Evolutionary conservation across 345 rosid genomes (phyloP).

Genomic region (Limnanthes douglasii): DNA sequence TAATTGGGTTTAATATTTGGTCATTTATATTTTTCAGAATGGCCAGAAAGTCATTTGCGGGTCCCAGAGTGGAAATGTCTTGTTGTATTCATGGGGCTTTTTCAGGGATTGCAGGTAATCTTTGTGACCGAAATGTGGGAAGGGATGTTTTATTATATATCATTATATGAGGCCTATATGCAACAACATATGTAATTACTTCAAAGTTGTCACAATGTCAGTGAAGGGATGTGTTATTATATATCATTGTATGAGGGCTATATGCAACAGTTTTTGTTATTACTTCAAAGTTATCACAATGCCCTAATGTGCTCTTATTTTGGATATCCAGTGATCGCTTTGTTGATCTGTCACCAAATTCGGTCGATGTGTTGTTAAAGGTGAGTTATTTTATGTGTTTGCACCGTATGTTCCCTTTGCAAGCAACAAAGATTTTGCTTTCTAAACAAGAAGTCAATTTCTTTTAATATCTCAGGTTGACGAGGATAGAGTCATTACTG

Average conservation of each 20-base stretch:
- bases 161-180: no score
- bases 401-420: slow-evolving; percentile 2
- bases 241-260: no score
- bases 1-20: no score
- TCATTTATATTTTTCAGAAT: no score
- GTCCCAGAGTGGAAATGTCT: slow-evolving; percentile 60
- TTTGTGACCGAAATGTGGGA: slow-evolving; percentile 2
- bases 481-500: slow-evolving; percentile 73
- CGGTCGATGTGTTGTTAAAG: slow-evolving; percentile 71
- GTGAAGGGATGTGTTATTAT: no score
- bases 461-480: slow-evolving; percentile 50
- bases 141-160: no score
- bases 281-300: no score
- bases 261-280: no score
- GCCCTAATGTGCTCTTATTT: no score
- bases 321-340: slow-evolving; percentile 70
- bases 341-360: slow-evolving; percentile 63
- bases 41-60: slow-evolving; percentile 77
- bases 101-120: slow-evolving; percentile 93
- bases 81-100: slow-evolving; percentile 87
- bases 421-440: background rate
- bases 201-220: no score
- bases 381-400: slow-evolving; percentile 19
- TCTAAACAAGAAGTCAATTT: slow-evolving; percentile 5
- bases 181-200: no score